Evolutionary conservation across 1,284 basidiomycete genomes (phyloP).

Genomic region (Amylostereum areolatum): DNA sequence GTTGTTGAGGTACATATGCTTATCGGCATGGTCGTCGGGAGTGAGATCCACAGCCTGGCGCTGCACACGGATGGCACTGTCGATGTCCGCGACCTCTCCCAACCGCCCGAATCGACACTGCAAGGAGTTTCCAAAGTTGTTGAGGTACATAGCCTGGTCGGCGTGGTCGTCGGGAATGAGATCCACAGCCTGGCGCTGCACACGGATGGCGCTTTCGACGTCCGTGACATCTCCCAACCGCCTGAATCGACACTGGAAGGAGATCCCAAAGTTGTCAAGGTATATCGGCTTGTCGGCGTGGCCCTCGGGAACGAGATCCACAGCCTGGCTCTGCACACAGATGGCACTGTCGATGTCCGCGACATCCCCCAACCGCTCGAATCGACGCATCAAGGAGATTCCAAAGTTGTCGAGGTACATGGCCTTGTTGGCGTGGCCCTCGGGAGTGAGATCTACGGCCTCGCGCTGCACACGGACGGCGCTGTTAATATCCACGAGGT

Average conservation of each 20-base stretch:
- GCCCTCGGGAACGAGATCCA: not conserved
- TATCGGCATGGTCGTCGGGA: not conserved
- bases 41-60: not conserved
- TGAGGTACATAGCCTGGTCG: slow-evolving; percentile 9
- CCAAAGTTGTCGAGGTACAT: not conserved
- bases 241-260: not conserved
- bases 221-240: not conserved
- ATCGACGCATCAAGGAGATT: not conserved
- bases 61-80: slow-evolving; percentile 15
- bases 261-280: not conserved
- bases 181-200: not conserved
- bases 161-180: slow-evolving; percentile 1
- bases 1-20: not conserved
- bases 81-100: slow-evolving; percentile 15
- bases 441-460: not conserved
- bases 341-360: not conserved
- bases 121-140: slow-evolving; percentile 21
- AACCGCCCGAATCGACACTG: slow-evolving; percentile 18
- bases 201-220: not conserved
- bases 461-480: not conserved
- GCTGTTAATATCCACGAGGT: not conserved
- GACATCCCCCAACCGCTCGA: not conserved
- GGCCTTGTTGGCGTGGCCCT: not conserved
- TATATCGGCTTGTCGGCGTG: not conserved
- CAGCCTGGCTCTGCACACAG: not conserved